Conservation (phyloP, 2,329 filamentous ascomycete genomes). For the Arthrobotrys entomopaga region DNA sequence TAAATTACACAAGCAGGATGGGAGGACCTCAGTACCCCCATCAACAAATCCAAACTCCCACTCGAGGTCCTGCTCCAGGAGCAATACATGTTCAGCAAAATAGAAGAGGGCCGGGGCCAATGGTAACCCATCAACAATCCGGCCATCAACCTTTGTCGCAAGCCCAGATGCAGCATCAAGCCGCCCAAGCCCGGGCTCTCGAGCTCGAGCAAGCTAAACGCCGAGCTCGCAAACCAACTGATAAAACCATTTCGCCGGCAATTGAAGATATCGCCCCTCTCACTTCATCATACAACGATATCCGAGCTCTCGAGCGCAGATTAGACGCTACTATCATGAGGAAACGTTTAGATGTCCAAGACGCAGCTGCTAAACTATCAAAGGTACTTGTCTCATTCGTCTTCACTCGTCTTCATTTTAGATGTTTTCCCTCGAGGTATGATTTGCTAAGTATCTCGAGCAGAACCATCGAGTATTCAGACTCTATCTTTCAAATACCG, state of each 20-base stretch:
- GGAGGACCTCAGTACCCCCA: conserved; percentile 49
- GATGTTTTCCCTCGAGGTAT: background rate
- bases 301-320: conserved; percentile 86
- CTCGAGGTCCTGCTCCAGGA: conserved; percentile 47
- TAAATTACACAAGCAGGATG: conserved; percentile 53
- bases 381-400: conserved; percentile 65
- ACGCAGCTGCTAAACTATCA: conserved; percentile 77
- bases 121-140: conserved; percentile 57
- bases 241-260: conserved; percentile 92
- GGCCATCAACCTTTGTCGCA: conserved; percentile 55
- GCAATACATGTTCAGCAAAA: conserved; percentile 48
- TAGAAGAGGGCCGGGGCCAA: conserved; percentile 59
- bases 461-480: conserved; percentile 84
- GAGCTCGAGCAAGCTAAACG: conserved; percentile 75
- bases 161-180: conserved; percentile 57
- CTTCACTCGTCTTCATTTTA: background rate
- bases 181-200: conserved; percentile 55
- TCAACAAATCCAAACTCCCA: conserved; percentile 51
- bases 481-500: conserved; percentile 94
- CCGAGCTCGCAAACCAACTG: conserved; percentile 87
- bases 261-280: conserved; percentile 81
- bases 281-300: conserved; percentile 83
- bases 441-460: conserved; percentile 7
- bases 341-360: conserved; percentile 89
- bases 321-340: conserved; percentile 93